phyloP scores from a whole-genome alignment of 768 basidiomycete genomes.

The Tulasnella sp. region DNA sequence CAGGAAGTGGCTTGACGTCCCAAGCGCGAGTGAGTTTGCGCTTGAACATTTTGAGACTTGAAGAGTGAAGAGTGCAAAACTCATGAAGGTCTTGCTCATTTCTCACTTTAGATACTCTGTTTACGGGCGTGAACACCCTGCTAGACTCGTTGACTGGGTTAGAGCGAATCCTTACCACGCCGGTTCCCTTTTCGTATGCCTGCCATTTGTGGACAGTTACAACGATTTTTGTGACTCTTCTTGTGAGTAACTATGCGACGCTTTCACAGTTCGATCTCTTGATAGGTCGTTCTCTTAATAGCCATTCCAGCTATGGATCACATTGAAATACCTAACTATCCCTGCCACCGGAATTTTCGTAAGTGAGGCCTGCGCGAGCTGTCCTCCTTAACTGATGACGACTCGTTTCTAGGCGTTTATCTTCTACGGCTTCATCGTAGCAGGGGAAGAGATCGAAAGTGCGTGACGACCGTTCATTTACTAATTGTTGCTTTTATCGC shows the following conservation, averaged over 20 bases:
- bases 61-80: background rate
- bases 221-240: constrained; percentile 43
- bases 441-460: constrained; percentile 17
- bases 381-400: too few species aligned
- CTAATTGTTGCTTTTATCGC: too few species aligned
- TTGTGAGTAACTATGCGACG: constrained; percentile 49
- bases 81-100: constrained; percentile 35
- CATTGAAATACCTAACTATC: constrained; percentile 51
- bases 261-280: constrained; percentile 33
- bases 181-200: constrained; percentile 68
- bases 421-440: constrained; percentile 16
- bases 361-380: background rate
- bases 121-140: constrained; percentile 32
- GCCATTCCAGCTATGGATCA: constrained; percentile 54
- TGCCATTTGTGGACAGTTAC: constrained; percentile 60
- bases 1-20: constrained; percentile 44
- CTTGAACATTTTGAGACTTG: background rate
- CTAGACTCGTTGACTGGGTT: constrained; percentile 57
- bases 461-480: background rate
- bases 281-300: constrained; percentile 23
- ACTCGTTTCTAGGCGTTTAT: constrained; percentile 5
- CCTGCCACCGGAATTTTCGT: constrained; percentile 47
- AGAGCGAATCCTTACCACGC: constrained; percentile 62
- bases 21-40: constrained; percentile 43
- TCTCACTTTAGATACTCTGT: constrained; percentile 37